A percentile compares a stretch with the other conserved stretches of the same genome.
These are phyloP conservation scores for Gloeopeniophorella convolvens DNA, from an alignment of 768 basidiomycete species.

Conservation along the genomic window DNA sequence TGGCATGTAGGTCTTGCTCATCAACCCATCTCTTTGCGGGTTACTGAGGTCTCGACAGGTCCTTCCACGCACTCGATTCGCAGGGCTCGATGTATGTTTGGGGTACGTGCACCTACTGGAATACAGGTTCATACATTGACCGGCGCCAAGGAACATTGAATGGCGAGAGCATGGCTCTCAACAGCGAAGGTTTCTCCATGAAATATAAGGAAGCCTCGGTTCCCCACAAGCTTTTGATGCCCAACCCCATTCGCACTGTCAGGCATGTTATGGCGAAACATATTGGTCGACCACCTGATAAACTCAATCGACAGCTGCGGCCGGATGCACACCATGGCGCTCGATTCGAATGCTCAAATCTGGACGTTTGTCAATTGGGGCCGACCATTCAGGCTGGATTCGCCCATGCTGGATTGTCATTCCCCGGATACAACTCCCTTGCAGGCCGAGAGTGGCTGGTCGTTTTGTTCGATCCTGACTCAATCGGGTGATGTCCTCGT, in stretches of 20 bases:
- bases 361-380: slow-evolving; percentile 81
- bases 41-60: slow-evolving; percentile 40
- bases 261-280: too few species aligned
- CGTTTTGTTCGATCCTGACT: slow-evolving; percentile 68
- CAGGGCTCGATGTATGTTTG: slow-evolving; percentile 70
- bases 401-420: slow-evolving; percentile 33
- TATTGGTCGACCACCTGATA: neutral
- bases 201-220: slow-evolving; percentile 40
- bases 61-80: slow-evolving; percentile 80
- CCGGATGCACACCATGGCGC: slow-evolving; percentile 58
- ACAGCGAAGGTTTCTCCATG: slow-evolving; percentile 51
- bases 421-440: slow-evolving; percentile 42
- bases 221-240: slow-evolving; percentile 57
- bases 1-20: slow-evolving; percentile 56
- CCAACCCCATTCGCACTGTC: slow-evolving; percentile 51
- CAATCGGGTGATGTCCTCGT: slow-evolving; percentile 64
- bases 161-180: slow-evolving; percentile 35
- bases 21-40: neutral
- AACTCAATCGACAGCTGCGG: slow-evolving; percentile 51
- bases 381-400: slow-evolving; percentile 56
- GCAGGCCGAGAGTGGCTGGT: slow-evolving; percentile 80
- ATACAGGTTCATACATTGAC: neutral
- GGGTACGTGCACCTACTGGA: slow-evolving; percentile 43
- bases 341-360: slow-evolving; percentile 53
- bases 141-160: slow-evolving; percentile 50